These are phyloP conservation scores for Aspergillus diversus DNA, from an alignment of 495 filamentous ascomycete genomes.

Conservation along the genomic window DNA sequence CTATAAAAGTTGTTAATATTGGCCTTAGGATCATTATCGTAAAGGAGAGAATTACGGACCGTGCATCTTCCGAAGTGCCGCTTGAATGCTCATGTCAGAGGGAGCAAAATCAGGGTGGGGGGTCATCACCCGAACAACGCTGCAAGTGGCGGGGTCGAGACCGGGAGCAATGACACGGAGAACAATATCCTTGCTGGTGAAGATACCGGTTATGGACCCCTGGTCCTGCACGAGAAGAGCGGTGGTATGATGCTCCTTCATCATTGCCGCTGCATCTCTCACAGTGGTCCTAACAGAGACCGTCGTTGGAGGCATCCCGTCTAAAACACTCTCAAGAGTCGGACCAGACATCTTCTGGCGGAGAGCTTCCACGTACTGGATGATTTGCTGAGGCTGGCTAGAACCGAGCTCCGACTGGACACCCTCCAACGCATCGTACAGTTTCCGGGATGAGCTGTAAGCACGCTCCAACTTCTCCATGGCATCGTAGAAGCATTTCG, in stretches of 20 bases:
- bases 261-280: constrained; percentile 88
- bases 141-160: constrained; percentile 91
- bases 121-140: constrained; percentile 97
- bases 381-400: constrained; percentile 96
- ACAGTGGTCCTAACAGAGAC: constrained; percentile 95
- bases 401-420: constrained; percentile 98
- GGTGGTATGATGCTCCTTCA: constrained; percentile 99
- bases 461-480: constrained; percentile 99
- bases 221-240: constrained; percentile 96
- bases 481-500: constrained; percentile 99
- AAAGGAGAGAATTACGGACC: constrained; percentile 56
- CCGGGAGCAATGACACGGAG: constrained; percentile 97
- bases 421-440: constrained; percentile 96
- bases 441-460: constrained; percentile 91
- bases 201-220: constrained; percentile 96
- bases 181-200: constrained; percentile 99
- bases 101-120: constrained; percentile 98
- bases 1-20: constrained; percentile 48
- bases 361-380: constrained; percentile 96
- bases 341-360: constrained; percentile 97
- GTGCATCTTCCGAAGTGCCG: constrained; percentile 98
- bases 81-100: constrained; percentile 98
- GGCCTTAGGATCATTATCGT: constrained; percentile 1
- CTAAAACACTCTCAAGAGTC: constrained; percentile 91
- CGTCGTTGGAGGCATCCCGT: constrained; percentile 87